A percentile compares a stretch with the other conserved stretches of the same genome.
These are phyloP conservation scores for Anethum foeniculum DNA, from an alignment of 140 eudicot genomes.

Conservation along the genomic window DNA sequence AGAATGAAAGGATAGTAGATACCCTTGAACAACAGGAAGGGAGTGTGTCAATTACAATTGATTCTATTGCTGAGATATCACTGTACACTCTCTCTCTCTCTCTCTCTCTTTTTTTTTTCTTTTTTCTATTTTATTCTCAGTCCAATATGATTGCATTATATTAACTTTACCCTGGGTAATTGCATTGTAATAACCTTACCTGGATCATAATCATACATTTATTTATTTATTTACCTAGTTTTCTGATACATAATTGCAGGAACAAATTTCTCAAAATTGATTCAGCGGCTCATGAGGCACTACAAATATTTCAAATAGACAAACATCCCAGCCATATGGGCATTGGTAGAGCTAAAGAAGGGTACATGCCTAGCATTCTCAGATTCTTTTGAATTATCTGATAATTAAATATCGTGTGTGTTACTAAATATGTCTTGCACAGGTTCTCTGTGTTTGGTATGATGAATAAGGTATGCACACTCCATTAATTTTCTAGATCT, in stretches of 20 bases:
- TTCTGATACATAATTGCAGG: constrained; percentile 10
- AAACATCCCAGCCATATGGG: constrained; percentile 99
- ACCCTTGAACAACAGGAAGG: constrained; percentile 80
- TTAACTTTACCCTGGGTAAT: neutral
- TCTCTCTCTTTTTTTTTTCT: neutral
- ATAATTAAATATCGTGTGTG: constrained; percentile 1
- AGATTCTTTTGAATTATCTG: neutral
- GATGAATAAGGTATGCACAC: constrained; percentile 83
- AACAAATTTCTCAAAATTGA: constrained; percentile 92
- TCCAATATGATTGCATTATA: neutral
- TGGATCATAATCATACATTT: neutral
- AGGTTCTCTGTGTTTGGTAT: constrained; percentile 96
- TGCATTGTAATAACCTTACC: neutral
- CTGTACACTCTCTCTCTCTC: too few species aligned
- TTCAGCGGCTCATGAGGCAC: constrained; percentile 82
- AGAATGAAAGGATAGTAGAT: constrained; percentile 77
- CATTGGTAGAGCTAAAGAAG: constrained; percentile 96
- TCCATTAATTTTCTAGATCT: constrained; percentile 7
- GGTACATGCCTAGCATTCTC: constrained; percentile 33
- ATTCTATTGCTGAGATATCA: constrained; percentile 65
- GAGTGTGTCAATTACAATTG: constrained; percentile 58
- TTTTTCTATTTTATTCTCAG: neutral
- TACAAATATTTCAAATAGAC: constrained; percentile 91
- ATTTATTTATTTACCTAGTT: constrained; percentile 9
- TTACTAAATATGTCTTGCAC: constrained; percentile 24